Evolutionary conservation across 2,329 filamentous ascomycete genomes (phyloP).

Genomic region (Ophiosphaerella herpotricha): DNA sequence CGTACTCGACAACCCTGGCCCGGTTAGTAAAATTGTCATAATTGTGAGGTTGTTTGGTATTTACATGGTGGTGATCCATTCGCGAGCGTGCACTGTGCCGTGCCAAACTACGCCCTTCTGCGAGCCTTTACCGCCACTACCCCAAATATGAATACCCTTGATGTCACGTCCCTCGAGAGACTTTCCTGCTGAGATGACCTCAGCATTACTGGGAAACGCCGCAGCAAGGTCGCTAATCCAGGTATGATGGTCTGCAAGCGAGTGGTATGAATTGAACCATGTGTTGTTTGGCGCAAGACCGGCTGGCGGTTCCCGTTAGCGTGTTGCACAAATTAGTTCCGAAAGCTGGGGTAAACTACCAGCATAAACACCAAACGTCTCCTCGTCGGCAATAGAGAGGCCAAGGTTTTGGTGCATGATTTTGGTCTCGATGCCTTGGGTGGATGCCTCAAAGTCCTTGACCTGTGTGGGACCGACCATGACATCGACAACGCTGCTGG

Average conservation of each 20-base stretch:
- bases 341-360: conserved; percentile 23
- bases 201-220: conserved; percentile 41
- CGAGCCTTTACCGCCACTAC: conserved; percentile 43
- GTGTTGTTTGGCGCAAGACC: conserved; percentile 34
- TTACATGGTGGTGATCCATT: conserved; percentile 45
- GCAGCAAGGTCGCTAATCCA: conserved; percentile 43
- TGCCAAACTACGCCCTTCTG: conserved; percentile 46
- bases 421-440: conserved; percentile 31
- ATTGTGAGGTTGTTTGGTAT: not conserved
- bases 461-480: conserved; percentile 40
- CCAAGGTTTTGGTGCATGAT: conserved; percentile 47
- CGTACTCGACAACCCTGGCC: conserved; percentile 39
- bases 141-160: conserved; percentile 47
- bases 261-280: conserved; percentile 46
- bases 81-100: conserved; percentile 45
- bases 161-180: conserved; percentile 45
- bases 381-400: conserved; percentile 39
- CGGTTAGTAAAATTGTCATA: conserved; percentile 5
- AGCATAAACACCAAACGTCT: conserved; percentile 35
- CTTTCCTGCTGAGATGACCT: conserved; percentile 42
- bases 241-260: conserved; percentile 40
- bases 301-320: conserved; percentile 28
- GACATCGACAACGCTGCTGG: conserved; percentile 42
- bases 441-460: conserved; percentile 33
- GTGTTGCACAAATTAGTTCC: conserved; percentile 6